phyloP scores from a whole-genome alignment of 2,329 filamentous ascomycete species.

The Aureobasidium sp. region DNA sequence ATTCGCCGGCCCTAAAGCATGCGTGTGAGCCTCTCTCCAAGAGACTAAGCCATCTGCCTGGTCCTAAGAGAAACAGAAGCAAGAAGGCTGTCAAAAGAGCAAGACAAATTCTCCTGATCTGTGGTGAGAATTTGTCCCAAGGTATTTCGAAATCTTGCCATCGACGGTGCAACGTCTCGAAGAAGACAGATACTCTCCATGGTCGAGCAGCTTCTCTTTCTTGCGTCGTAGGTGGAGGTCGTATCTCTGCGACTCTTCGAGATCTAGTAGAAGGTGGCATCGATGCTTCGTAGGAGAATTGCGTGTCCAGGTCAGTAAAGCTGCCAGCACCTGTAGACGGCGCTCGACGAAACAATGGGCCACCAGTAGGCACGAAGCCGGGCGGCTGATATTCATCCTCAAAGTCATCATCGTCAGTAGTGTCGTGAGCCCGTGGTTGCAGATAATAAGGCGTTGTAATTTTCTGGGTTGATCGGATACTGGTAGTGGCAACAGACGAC shows the following conservation, averaged over 20 bases:
- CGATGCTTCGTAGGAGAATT: conserved; percentile 8
- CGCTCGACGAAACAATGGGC: background rate
- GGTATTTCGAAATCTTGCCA: background rate
- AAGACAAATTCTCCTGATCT: background rate
- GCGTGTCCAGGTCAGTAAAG: conserved; percentile 12
- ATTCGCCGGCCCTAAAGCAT: conserved; percentile 6
- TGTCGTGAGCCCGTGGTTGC: background rate
- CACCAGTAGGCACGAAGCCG: background rate
- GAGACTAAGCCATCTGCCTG: background rate
- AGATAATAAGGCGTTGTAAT: background rate
- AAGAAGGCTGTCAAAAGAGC: background rate
- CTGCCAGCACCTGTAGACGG: background rate
- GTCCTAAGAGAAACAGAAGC: background rate
- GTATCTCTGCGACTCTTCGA: background rate
- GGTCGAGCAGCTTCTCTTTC: conserved; percentile 16
- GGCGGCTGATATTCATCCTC: background rate
- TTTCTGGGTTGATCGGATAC: background rate
- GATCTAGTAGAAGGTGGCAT: conserved; percentile 7
- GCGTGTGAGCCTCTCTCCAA: background rate
- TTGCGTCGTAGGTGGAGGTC: conserved; percentile 13
- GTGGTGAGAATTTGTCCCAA: background rate
- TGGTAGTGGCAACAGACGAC: background rate
- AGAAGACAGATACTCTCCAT: conserved; percentile 8
- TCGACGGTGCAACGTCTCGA: conserved; percentile 15
- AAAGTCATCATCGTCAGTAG: background rate